Evolutionary conservation across 1,284 basidiomycete species (phyloP).

Genomic region (Moesziomyces globuligerus): DNA sequence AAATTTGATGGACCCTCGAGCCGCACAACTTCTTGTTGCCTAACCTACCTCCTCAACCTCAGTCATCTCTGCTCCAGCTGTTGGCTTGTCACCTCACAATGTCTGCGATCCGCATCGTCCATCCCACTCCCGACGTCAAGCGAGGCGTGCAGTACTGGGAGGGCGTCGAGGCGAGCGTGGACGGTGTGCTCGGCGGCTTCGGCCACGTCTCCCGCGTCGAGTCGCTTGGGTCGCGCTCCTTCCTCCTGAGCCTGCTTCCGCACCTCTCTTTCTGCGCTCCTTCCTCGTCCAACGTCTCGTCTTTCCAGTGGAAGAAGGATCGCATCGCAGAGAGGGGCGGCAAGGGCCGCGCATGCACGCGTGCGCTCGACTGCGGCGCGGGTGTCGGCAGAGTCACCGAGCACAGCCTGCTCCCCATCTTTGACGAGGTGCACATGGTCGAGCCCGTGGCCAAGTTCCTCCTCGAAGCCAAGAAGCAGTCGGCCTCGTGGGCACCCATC

Average conservation of each 20-base stretch:
- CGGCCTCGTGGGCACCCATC: constrained; percentile 51
- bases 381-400: constrained; percentile 65
- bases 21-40: not conserved
- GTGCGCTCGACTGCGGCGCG: constrained; percentile 65
- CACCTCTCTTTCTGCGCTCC: constrained; percentile 58
- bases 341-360: constrained; percentile 48
- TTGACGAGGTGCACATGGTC: constrained; percentile 65
- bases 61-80: not conserved
- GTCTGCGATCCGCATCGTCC: constrained; percentile 46
- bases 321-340: constrained; percentile 52
- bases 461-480: constrained; percentile 53
- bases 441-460: constrained; percentile 66
- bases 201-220: constrained; percentile 65
- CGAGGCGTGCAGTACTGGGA: constrained; percentile 65
- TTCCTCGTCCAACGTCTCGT: constrained; percentile 46
- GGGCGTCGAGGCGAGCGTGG: constrained; percentile 62
- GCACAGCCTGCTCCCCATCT: constrained; percentile 59
- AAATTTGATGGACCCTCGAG: constrained; percentile 17
- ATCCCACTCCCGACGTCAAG: constrained; percentile 62
- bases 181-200: constrained; percentile 64
- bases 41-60: not conserved
- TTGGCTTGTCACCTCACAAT: constrained; percentile 5
- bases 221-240: constrained; percentile 63
- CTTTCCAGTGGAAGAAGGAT: constrained; percentile 52
- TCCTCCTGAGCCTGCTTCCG: constrained; percentile 59